Conservation (phyloP, 2,329 filamentous ascomycete genomes). For the Macrophomina pseudophaseolina region DNA sequence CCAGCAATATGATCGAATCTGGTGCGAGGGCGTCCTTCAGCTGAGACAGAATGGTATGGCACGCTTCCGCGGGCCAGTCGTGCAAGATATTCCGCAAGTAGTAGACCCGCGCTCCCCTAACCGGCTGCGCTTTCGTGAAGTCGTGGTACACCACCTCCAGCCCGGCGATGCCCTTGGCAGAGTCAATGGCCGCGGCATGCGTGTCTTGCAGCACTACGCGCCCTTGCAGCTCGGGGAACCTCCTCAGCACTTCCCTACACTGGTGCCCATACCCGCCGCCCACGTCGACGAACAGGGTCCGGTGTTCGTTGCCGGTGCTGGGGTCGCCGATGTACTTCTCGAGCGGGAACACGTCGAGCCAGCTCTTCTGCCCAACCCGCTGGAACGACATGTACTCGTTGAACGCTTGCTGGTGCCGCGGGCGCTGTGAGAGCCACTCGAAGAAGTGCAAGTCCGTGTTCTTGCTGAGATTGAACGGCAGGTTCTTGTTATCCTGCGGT, state of each 20-base stretch:
- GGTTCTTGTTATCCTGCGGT: constrained; percentile 34
- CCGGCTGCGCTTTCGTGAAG: background rate
- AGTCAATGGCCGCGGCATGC: background rate
- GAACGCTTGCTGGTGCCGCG: constrained; percentile 18
- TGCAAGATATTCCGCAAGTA: constrained; percentile 48
- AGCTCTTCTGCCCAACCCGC: constrained; percentile 14
- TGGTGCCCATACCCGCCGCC: constrained; percentile 30
- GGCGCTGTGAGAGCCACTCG: constrained; percentile 37
- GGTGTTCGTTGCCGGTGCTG: background rate
- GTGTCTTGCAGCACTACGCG: background rate
- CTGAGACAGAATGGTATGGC: constrained; percentile 41
- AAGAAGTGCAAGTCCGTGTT: constrained; percentile 36
- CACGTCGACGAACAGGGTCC: constrained; percentile 28
- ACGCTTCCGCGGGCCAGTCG: constrained; percentile 45
- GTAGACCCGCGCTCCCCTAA: constrained; percentile 39
- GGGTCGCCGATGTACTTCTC: constrained; percentile 27
- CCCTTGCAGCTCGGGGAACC: background rate
- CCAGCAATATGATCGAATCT: constrained; percentile 49
- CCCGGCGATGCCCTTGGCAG: background rate
- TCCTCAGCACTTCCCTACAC: background rate
- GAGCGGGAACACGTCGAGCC: constrained; percentile 30
- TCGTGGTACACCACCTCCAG: background rate
- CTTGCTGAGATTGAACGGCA: constrained; percentile 37
- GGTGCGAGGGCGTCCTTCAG: constrained; percentile 40
- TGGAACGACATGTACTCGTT: constrained; percentile 12